A percentile compares a stretch with the other conserved stretches of the same genome.
These are phyloP conservation scores for Annona cherimola DNA, from an alignment of 164 flowering plant species.

Conservation along the genomic window DNA sequence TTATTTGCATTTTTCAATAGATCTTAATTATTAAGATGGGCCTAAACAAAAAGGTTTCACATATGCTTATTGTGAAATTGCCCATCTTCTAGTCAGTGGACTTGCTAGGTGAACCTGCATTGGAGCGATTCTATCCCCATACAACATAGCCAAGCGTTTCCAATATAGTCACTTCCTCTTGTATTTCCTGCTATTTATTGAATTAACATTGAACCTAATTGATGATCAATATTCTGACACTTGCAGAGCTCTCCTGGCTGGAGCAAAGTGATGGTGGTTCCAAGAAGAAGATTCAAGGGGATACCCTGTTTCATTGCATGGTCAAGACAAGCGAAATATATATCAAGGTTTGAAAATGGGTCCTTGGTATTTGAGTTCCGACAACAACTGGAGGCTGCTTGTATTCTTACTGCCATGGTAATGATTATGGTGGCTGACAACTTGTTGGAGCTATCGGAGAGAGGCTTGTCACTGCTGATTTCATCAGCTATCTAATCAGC, in stretches of 20 bases:
- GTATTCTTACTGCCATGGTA: neutral
- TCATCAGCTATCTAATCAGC: neutral
- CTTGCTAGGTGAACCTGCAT: too few relatives aligned
- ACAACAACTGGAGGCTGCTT: neutral
- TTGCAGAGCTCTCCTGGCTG: conserved; percentile 10
- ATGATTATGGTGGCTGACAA: conserved; percentile 1
- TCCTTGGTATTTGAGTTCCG: neutral
- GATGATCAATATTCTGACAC: too few relatives aligned
- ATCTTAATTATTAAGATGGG: too few relatives aligned
- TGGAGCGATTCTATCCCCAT: too few relatives aligned
- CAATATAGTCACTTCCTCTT: too few relatives aligned
- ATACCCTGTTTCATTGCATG: conserved; percentile 5
- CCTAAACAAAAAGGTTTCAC: too few relatives aligned
- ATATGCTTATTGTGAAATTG: too few relatives aligned
- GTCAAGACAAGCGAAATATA: neutral
- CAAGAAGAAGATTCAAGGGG: conserved; percentile 1
- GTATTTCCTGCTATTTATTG: too few relatives aligned
- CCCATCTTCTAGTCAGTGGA: too few relatives aligned
- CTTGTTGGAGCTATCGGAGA: neutral
- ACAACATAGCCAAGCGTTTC: too few relatives aligned
- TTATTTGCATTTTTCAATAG: too few relatives aligned
- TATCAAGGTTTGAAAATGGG: conserved; percentile 1
- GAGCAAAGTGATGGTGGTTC: conserved; percentile 7
- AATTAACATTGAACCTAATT: neutral
- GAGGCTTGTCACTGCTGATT: too few relatives aligned